Percentiles rank a stretch among this genome's conserved stretches.
Evolutionary conservation across 768 basidiomycete species (phyloP).

Genomic region (Candolleomyces eurysporus): DNA sequence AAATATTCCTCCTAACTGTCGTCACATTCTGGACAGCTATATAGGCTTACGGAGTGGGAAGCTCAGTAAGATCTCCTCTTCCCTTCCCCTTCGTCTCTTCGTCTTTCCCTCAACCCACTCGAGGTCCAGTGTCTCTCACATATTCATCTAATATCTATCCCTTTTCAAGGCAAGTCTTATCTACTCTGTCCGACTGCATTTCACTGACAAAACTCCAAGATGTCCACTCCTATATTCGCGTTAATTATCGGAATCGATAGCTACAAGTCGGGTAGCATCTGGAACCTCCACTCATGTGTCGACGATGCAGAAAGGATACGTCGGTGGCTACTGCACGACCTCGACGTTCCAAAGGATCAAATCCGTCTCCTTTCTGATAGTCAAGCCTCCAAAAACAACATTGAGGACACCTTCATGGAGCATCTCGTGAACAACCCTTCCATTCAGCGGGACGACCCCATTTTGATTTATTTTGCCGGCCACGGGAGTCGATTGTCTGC

Average conservation of each 20-base stretch:
- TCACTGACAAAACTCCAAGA: constrained; percentile 14
- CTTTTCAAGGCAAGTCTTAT: background rate
- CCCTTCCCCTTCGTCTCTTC: too few species aligned
- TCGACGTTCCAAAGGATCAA: constrained; percentile 58
- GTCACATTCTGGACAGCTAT: too few species aligned
- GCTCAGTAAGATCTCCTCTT: too few species aligned
- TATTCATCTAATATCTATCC: too few species aligned
- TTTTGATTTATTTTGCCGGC: constrained; percentile 73
- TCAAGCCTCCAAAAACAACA: constrained; percentile 58
- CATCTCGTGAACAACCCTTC: constrained; percentile 62
- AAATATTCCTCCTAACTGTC: too few species aligned
- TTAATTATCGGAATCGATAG: constrained; percentile 68
- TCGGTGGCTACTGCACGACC: constrained; percentile 53
- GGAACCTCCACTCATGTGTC: constrained; percentile 65
- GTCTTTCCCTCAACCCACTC: too few species aligned
- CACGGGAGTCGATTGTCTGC: constrained; percentile 60
- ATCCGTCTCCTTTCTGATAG: constrained; percentile 55
- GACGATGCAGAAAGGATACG: constrained; percentile 61
- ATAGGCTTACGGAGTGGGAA: too few species aligned
- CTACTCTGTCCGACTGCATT: background rate
- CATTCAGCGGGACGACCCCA: constrained; percentile 60
- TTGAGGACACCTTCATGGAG: constrained; percentile 58
- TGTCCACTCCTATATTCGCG: constrained; percentile 48
- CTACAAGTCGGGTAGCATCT: constrained; percentile 63
- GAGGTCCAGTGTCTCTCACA: too few species aligned